These are phyloP conservation scores for Lenzites betulinus DNA, from an alignment of 768 basidiomycete genomes.

Conservation along the genomic window DNA sequence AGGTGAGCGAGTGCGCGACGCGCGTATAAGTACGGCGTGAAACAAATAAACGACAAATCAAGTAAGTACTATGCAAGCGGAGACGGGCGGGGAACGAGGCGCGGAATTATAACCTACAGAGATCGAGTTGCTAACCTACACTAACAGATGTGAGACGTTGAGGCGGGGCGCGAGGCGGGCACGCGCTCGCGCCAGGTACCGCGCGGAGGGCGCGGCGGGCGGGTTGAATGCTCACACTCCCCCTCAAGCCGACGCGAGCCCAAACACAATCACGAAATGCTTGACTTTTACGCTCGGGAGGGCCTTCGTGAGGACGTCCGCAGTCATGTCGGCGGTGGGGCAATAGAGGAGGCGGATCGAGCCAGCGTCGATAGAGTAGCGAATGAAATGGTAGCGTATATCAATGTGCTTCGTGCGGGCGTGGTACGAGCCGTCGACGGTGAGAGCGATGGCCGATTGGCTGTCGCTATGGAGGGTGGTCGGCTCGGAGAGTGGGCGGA, in stretches of 20 bases:
- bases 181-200: too few species aligned
- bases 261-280: constrained; percentile 9
- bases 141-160: too few species aligned
- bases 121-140: too few species aligned
- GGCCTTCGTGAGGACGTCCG: constrained; percentile 39
- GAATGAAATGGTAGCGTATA: constrained; percentile 37
- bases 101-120: too few species aligned
- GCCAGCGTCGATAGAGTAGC: constrained; percentile 26
- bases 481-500: constrained; percentile 15
- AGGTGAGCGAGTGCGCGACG: too few species aligned
- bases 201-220: too few species aligned
- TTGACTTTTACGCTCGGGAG: constrained; percentile 24
- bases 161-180: too few species aligned
- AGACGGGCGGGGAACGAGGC: too few species aligned
- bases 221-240: too few species aligned
- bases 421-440: constrained; percentile 31
- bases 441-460: constrained; percentile 29
- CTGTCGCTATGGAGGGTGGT: constrained; percentile 9
- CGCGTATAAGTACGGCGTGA: too few species aligned
- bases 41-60: too few species aligned
- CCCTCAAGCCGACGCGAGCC: constrained; percentile 18
- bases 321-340: constrained; percentile 33
- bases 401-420: constrained; percentile 41
- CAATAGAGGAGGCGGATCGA: constrained; percentile 28
- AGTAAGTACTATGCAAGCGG: too few species aligned